Percentiles rank a stretch among this genome's conserved stretches.
phyloP scores from a whole-genome alignment of 176 grass and related monocot species.

The Cymbopogon citratus region DNA sequence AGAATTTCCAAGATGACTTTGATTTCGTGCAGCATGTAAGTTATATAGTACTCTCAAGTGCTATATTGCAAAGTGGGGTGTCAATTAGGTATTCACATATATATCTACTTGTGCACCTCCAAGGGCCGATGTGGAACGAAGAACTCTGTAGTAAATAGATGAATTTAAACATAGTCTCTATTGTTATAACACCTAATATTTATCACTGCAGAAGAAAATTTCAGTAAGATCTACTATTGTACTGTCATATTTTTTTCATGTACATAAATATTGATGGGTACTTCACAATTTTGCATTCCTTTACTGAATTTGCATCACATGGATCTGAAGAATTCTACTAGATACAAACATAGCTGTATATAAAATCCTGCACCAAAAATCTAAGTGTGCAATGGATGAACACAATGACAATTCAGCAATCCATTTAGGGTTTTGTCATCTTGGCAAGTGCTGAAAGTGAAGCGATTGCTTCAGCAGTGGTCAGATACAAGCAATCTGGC shows the following conservation, averaged over 20 bases:
- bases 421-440: slow-evolving; percentile 43
- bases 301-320: neutral
- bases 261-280: neutral
- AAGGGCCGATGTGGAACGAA: neutral
- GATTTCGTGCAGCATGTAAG: neutral
- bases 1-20: slow-evolving; percentile 19
- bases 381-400: slow-evolving; percentile 4
- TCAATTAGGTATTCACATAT: neutral
- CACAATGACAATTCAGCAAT: neutral
- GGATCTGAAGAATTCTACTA: neutral
- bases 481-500: slow-evolving; percentile 59
- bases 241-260: neutral
- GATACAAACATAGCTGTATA: slow-evolving; percentile 14
- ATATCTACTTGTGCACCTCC: neutral
- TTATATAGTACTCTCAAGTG: neutral
- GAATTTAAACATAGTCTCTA: neutral
- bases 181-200: neutral
- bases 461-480: slow-evolving; percentile 62
- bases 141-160: neutral
- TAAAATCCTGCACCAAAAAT: neutral
- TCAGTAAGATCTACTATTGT: neutral
- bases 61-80: neutral
- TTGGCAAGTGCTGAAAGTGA: slow-evolving; percentile 62
- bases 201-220: neutral
- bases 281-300: neutral